Conservation (phyloP, 495 filamentous ascomycete species). For the Penicillium turbatum region DNA sequence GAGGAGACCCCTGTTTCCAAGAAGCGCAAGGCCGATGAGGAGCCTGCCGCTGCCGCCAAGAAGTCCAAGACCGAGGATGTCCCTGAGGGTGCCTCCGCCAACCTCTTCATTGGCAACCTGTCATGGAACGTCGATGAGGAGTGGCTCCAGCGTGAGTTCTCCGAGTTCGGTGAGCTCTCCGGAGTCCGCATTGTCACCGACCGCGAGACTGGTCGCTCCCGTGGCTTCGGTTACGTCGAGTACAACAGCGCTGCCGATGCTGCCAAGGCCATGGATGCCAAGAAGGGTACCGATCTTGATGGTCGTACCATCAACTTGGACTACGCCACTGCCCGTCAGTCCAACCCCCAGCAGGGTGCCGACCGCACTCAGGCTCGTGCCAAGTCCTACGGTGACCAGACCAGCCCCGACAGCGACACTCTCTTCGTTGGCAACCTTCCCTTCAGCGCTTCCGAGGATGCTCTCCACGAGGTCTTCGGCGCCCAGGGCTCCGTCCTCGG, state of each 20-base stretch:
- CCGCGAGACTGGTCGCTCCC: constrained; percentile 75
- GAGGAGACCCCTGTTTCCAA: constrained; percentile 55
- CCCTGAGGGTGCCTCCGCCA: constrained; percentile 59
- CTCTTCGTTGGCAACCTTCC: constrained; percentile 91
- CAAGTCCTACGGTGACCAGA: constrained; percentile 71
- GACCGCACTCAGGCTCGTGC: constrained; percentile 66
- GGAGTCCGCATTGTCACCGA: constrained; percentile 80
- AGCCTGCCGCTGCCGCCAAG: constrained; percentile 62
- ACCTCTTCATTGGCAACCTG: constrained; percentile 89
- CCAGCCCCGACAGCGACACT: constrained; percentile 73
- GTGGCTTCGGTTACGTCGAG: constrained; percentile 96
- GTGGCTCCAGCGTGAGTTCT: constrained; percentile 81
- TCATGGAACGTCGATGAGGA: constrained; percentile 95
- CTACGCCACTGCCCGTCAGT: constrained; percentile 67
- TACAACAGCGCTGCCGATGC: constrained; percentile 67
- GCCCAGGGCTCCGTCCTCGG: constrained; percentile 65
- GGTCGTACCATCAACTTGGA: constrained; percentile 86
- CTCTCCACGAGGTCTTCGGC: constrained; percentile 70
- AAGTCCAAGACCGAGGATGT: constrained; percentile 74
- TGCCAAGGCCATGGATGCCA: constrained; percentile 71
- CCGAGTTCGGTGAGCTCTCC: constrained; percentile 72
- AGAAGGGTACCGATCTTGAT: constrained; percentile 77
- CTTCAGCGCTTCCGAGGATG: constrained; percentile 76
- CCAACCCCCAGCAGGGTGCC: constrained; percentile 45
- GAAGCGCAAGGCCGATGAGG: constrained; percentile 87